A percentile compares a stretch with the other conserved stretches of the same genome.
phyloP scores from a whole-genome alignment of 164 flowering plant genomes.

The Magnolia kwangsiensis region DNA sequence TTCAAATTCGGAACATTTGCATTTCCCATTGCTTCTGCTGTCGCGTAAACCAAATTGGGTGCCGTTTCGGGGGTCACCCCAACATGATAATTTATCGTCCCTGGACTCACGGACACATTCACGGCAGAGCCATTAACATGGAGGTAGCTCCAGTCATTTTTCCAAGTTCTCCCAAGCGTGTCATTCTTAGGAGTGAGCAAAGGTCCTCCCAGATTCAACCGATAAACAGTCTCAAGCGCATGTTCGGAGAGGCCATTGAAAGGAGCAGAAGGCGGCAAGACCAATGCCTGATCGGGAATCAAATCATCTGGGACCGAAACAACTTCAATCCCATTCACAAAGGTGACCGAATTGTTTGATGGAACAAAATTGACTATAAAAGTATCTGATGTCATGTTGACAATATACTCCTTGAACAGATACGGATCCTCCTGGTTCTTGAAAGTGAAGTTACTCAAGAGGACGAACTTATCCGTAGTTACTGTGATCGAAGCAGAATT shows the following conservation, averaged over 20 bases:
- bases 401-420: constrained; percentile 31
- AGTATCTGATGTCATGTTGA: constrained; percentile 27
- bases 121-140: constrained; percentile 26
- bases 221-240: constrained; percentile 30
- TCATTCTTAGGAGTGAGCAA: constrained; percentile 33
- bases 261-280: constrained; percentile 13
- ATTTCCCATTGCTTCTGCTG: constrained; percentile 67
- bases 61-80: constrained; percentile 58
- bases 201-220: constrained; percentile 44
- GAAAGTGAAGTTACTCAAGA: constrained; percentile 28
- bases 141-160: constrained; percentile 29
- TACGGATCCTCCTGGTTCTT: constrained; percentile 18
- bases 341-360: constrained; percentile 24
- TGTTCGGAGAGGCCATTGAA: constrained; percentile 22
- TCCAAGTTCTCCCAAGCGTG: constrained; percentile 42
- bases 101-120: constrained; percentile 18
- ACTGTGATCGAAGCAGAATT: constrained; percentile 24
- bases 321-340: constrained; percentile 37
- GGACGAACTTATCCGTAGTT: constrained; percentile 25
- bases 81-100: constrained; percentile 28
- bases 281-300: constrained; percentile 26
- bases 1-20: constrained; percentile 44
- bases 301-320: constrained; percentile 33
- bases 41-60: constrained; percentile 81
- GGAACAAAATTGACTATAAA: constrained; percentile 27